phyloP scores from a whole-genome alignment of 2,329 filamentous ascomycete species.

The Diaporthe batatas region DNA sequence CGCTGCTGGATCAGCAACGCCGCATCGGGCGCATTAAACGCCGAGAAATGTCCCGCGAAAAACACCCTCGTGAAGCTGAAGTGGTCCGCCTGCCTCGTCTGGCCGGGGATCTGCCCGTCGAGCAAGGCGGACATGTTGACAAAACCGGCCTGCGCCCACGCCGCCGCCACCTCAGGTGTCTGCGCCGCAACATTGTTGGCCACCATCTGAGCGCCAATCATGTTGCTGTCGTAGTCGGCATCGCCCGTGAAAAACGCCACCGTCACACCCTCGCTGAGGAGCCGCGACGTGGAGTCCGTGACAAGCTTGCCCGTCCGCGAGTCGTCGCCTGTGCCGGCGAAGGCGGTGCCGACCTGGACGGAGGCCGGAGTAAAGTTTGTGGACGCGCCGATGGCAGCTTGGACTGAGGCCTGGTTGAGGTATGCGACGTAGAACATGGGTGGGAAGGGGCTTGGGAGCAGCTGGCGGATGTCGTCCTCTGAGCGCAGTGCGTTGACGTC shows the following conservation, averaged over 20 bases:
- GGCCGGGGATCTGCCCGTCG: constrained; percentile 68
- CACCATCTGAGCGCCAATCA: constrained; percentile 59
- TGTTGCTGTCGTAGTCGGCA: constrained; percentile 65
- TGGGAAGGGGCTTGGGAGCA: background rate
- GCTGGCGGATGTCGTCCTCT: constrained; percentile 15
- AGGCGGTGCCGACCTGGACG: constrained; percentile 57
- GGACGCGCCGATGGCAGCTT: constrained; percentile 68
- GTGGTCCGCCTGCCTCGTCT: constrained; percentile 75
- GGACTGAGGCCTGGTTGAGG: constrained; percentile 57
- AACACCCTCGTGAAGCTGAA: constrained; percentile 69
- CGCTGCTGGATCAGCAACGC: constrained; percentile 62
- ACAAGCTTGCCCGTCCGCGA: constrained; percentile 50
- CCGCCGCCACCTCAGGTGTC: constrained; percentile 44
- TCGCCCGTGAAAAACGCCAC: constrained; percentile 69
- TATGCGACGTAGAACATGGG: background rate
- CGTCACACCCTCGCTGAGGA: constrained; percentile 67
- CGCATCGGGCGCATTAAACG: constrained; percentile 61
- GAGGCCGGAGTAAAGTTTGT: constrained; percentile 66
- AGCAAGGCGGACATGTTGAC: constrained; percentile 73
- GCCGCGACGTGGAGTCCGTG: constrained; percentile 56
- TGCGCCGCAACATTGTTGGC: constrained; percentile 63
- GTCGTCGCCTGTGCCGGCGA: constrained; percentile 50
- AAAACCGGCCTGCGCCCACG: constrained; percentile 73
- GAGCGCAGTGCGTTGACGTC: constrained; percentile 6
- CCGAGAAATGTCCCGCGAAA: constrained; percentile 66